Conservation (phyloP, 345 rosid species). For the Laguncularia racemosa region DNA sequence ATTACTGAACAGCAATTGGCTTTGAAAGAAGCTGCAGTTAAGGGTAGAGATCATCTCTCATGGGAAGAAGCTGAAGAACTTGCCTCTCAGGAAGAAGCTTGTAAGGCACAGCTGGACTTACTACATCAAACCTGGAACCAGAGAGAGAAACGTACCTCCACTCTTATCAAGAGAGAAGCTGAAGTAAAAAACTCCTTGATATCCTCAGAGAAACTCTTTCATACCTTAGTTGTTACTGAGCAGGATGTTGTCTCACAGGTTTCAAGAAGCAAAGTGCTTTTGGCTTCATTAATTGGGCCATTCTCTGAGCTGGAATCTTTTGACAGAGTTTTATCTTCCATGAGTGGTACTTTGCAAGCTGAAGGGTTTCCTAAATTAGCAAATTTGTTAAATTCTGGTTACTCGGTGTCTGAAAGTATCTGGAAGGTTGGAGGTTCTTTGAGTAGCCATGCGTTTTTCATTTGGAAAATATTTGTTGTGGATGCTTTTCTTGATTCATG, state of each 20-base stretch:
- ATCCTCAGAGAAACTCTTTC: conserved; percentile 55
- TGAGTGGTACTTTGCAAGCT: conserved; percentile 29
- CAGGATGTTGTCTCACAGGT: conserved; percentile 36
- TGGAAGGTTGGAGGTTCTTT: conserved; percentile 64
- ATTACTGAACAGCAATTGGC: conserved; percentile 80
- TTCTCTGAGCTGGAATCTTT: conserved; percentile 60
- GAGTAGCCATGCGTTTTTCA: conserved; percentile 58
- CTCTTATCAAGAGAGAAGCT: conserved; percentile 53
- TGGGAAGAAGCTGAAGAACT: conserved; percentile 99
- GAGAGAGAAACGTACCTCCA: conserved; percentile 53
- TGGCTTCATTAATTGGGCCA: conserved; percentile 48
- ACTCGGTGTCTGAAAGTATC: conserved; percentile 41
- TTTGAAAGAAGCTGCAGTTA: conserved; percentile 76
- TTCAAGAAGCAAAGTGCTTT: conserved; percentile 49
- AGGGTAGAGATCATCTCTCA: conserved; percentile 83
- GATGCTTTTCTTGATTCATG: conserved; percentile 83
- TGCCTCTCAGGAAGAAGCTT: conserved; percentile 94
- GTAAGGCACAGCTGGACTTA: conserved; percentile 73
- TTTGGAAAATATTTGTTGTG: conserved; percentile 76
- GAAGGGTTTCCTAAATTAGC: conserved; percentile 37
- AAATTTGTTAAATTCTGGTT: conserved; percentile 47
- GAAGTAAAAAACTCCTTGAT: conserved; percentile 48
- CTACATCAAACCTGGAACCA: conserved; percentile 85
- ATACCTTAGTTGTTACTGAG: conserved; percentile 41
- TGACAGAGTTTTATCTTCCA: conserved; percentile 42